Percentiles rank a stretch among this genome's conserved stretches.
Conservation (phyloP, 2,329 filamentous ascomycete genomes). For the Fusarium pilosicola region DNA sequence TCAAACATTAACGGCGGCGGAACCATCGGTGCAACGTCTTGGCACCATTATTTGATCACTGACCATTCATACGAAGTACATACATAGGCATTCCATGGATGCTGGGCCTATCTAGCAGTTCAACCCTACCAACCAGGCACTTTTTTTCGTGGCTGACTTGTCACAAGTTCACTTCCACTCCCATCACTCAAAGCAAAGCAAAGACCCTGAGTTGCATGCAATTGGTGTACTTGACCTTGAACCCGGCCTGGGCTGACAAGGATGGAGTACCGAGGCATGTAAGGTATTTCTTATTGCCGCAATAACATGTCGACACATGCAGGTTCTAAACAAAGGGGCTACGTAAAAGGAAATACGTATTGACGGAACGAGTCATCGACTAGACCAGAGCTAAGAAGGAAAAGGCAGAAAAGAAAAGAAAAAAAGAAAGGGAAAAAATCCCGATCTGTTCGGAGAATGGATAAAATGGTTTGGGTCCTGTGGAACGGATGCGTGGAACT, state of each 20-base stretch:
- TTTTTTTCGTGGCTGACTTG: constrained; percentile 1
- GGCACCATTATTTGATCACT: constrained; percentile 7
- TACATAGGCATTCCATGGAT: background rate
- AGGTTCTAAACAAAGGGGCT: constrained; percentile 4
- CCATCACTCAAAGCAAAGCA: background rate
- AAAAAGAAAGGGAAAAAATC: constrained; percentile 11
- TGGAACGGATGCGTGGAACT: constrained; percentile 40
- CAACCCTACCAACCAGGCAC: background rate
- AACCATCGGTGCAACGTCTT: constrained; percentile 33
- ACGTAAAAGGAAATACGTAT: constrained; percentile 2
- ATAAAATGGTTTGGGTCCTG: constrained; percentile 13
- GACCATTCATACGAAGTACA: background rate
- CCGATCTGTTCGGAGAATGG: constrained; percentile 33
- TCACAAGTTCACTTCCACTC: background rate
- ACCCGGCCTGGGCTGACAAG: background rate
- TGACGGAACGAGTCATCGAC: background rate
- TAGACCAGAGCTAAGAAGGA: background rate
- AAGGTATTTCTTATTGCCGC: background rate
- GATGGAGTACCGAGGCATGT: constrained; percentile 19
- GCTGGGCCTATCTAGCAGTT: background rate
- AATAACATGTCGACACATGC: constrained; percentile 9
- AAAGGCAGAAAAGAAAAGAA: background rate
- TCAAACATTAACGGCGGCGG: constrained; percentile 22
- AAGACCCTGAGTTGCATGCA: background rate
- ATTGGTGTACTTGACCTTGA: background rate